Percentiles rank a stretch among this genome's conserved stretches.
Conservation (phyloP, 2,329 filamentous ascomycete species). For the Aspergillus sp. region DNA sequence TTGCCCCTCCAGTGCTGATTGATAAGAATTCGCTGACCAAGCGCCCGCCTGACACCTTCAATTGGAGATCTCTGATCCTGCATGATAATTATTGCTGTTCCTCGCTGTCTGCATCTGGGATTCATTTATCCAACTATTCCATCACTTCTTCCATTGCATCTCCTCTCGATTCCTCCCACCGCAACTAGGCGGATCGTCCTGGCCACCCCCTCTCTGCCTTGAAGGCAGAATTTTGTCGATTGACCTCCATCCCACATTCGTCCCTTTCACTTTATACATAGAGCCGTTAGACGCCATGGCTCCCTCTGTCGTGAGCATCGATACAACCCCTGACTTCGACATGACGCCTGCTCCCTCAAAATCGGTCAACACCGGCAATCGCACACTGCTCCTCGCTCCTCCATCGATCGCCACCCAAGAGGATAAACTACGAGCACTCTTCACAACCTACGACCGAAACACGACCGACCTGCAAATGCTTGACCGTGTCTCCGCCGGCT, state of each 20-base stretch:
- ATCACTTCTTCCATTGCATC: neutral
- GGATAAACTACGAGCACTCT: conserved; percentile 69
- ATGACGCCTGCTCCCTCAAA: conserved; percentile 29
- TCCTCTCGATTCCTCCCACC: neutral
- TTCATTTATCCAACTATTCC: neutral
- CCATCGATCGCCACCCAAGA: conserved; percentile 86
- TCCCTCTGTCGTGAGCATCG: conserved; percentile 44
- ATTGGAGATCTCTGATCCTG: neutral
- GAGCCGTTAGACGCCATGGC: conserved; percentile 10
- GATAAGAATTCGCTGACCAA: conserved; percentile 10
- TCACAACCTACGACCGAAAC: conserved; percentile 71
- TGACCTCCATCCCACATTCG: neutral
- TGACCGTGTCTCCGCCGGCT: conserved; percentile 79
- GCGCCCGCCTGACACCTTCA: neutral
- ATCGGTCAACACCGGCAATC: conserved; percentile 32
- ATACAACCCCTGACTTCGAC: conserved; percentile 56
- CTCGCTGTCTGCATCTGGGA: neutral
- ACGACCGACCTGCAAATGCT: conserved; percentile 95
- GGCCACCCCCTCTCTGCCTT: neutral
- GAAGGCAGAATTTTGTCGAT: neutral
- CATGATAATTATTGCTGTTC: neutral
- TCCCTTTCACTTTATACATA: neutral
- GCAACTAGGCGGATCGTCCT: neutral
- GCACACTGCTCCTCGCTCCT: conserved; percentile 83
- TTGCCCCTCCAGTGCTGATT: conserved; percentile 6